Base-by-base conservation (phyloP, 2,329 filamentous ascomycete species). In the Colletotrichum sublineola region DNA sequence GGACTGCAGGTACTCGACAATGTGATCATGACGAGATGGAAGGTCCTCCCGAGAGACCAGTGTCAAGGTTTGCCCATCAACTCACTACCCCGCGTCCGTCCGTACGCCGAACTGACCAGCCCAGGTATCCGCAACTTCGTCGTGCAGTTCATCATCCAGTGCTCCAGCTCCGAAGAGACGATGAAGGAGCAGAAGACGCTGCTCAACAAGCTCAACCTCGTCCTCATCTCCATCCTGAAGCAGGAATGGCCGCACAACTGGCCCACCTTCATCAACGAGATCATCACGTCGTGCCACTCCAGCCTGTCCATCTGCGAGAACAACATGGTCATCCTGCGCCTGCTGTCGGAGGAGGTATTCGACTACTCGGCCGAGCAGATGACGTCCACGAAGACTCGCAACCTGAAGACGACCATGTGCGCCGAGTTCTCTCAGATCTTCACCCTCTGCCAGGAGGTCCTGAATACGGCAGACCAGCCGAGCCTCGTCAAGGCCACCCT, bases 181-280 rank as follows among this genome's bases (percentile, higher is more conserved):
- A 87, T 98, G 77, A 93, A 92, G 82, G 86, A 89, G 77, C 93
- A 98, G 84, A 93, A 94, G 80, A 95, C 95, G 44, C 90, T 99
- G 73, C 87, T 99, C 80, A 98, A 98, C 89, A 99, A 99, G 87
- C 91, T 99, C 74, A 99, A 99, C 80, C 90, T 99, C 78, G 96
- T 98, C 71, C 92, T 99, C 75, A 94, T 99, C 77, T 98, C 95
- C 70, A 96, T 99, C 75, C 87, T 99, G 80, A 99, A 99, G 88
- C 96, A 99, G 85, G 96, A 99, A 84, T 99, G 96, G 96, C 96
- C 96, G 69, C 96, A 98, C 85, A 97, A 99, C 87, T 99, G 97
- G 96, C 96, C 97, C 14, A 97, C 95, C 29, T 99, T 99, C 84
- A 98, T 99, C 89, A 98, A 98, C 87, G 96, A 99, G 86, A 99